Conservation (phyloP, 345 rosid species). For the Turnera subulata region DNA sequence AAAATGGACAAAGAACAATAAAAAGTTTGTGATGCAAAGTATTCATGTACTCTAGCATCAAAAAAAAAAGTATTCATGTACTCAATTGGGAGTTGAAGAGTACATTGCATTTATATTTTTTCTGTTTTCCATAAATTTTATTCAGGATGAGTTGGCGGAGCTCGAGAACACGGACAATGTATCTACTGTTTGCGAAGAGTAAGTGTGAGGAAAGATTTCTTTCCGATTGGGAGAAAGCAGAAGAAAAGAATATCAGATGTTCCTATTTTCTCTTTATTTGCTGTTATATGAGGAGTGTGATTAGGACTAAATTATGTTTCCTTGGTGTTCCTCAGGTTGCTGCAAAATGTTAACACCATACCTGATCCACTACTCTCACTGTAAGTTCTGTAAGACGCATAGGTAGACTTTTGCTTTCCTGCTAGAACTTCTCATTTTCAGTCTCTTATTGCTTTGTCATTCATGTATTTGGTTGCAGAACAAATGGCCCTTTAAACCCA, state of each 20-base stretch:
- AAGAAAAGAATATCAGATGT: background rate
- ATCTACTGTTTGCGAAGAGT: conserved; percentile 57
- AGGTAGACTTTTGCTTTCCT: background rate
- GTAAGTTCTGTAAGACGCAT: conserved; percentile 31
- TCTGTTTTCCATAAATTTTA: conserved; percentile 9
- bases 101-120: background rate
- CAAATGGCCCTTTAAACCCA: conserved; percentile 51
- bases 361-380: conserved; percentile 46
- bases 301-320: conserved; percentile 8
- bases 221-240: background rate
- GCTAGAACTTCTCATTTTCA: conserved; percentile 1
- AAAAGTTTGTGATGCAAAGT: too few relatives aligned
- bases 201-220: conserved; percentile 28
- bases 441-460: conserved; percentile 6
- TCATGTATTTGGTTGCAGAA: conserved; percentile 39
- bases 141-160: conserved; percentile 60
- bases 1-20: too few relatives aligned
- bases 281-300: background rate
- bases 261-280: background rate
- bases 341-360: conserved; percentile 26
- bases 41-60: too few relatives aligned
- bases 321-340: conserved; percentile 34
- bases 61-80: too few relatives aligned
- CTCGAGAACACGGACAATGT: conserved; percentile 40
- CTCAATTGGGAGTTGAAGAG: conserved; percentile 1